Evolutionary conservation across 768 basidiomycete species (phyloP).

Genomic region (Termitomyces sp.): DNA sequence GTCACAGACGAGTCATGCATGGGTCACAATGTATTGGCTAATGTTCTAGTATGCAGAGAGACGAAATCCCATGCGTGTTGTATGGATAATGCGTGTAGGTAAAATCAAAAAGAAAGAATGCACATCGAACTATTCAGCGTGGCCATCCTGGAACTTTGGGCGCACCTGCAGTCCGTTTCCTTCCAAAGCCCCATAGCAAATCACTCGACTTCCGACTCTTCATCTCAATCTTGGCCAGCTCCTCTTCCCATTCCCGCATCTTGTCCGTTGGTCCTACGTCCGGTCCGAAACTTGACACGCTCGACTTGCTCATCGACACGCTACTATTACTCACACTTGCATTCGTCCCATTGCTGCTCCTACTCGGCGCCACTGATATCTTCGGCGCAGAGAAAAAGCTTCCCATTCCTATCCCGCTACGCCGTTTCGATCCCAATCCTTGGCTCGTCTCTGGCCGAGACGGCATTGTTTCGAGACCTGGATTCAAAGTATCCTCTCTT

Average conservation of each 20-base stretch:
- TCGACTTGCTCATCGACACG: conserved; percentile 23
- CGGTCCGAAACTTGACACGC: conserved; percentile 22
- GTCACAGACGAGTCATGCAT: background rate
- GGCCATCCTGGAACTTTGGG: conserved; percentile 11
- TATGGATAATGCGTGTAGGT: background rate
- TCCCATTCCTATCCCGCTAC: conserved; percentile 15
- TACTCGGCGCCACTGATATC: conserved; percentile 22
- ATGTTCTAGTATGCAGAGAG: background rate
- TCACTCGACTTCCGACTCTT: conserved; percentile 49
- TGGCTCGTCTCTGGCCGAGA: conserved; percentile 14
- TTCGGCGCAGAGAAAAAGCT: conserved; percentile 17
- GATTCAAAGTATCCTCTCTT: background rate
- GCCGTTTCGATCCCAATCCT: conserved; percentile 10
- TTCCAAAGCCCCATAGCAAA: conserved; percentile 35
- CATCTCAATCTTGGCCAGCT: conserved; percentile 66
- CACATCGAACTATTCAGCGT: background rate
- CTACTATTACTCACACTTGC: conserved; percentile 16
- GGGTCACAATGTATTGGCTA: background rate
- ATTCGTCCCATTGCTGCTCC: conserved; percentile 29
- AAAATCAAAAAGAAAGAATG: background rate
- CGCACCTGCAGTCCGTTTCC: conserved; percentile 23
- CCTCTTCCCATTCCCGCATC: conserved; percentile 73
- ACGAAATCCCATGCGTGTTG: background rate
- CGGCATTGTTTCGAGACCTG: background rate
- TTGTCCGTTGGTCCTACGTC: conserved; percentile 29